Evolutionary conservation across 2,329 filamentous ascomycete species (phyloP).

Genomic region (Dactylella cylindrospora): DNA sequence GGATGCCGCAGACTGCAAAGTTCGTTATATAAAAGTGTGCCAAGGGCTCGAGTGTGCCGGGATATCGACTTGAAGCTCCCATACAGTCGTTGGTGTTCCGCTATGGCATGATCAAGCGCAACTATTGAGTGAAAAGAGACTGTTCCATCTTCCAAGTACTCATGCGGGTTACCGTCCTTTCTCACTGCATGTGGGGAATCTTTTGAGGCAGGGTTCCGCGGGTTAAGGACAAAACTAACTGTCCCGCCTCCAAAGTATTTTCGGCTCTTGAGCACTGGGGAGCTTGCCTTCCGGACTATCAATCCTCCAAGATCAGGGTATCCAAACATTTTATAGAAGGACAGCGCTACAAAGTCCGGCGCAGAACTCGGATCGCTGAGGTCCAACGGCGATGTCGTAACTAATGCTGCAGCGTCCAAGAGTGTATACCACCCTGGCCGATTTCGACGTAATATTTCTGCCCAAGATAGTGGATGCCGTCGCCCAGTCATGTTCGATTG

Average conservation of each 20-base stretch:
- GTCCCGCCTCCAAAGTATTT: constrained; percentile 93
- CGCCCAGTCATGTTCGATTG: constrained; percentile 92
- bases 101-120: constrained; percentile 73
- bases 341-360: constrained; percentile 83
- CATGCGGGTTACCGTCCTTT: constrained; percentile 72
- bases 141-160: constrained; percentile 85
- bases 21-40: constrained; percentile 61
- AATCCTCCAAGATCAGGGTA: constrained; percentile 88
- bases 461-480: constrained; percentile 72
- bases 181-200: constrained; percentile 75
- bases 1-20: constrained; percentile 66
- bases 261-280: constrained; percentile 53
- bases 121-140: constrained; percentile 87
- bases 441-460: constrained; percentile 55
- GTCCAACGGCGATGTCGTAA: constrained; percentile 74
- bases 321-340: constrained; percentile 97
- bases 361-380: constrained; percentile 63
- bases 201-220: constrained; percentile 54
- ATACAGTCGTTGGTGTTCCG: constrained; percentile 69
- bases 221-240: constrained; percentile 79
- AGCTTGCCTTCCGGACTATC: constrained; percentile 63
- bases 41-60: constrained; percentile 69
- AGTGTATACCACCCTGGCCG: constrained; percentile 62
- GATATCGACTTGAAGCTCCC: constrained; percentile 70
- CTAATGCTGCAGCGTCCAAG: constrained; percentile 79